Conservation (phyloP, 768 basidiomycete genomes). For the Amanita rimosa region DNA sequence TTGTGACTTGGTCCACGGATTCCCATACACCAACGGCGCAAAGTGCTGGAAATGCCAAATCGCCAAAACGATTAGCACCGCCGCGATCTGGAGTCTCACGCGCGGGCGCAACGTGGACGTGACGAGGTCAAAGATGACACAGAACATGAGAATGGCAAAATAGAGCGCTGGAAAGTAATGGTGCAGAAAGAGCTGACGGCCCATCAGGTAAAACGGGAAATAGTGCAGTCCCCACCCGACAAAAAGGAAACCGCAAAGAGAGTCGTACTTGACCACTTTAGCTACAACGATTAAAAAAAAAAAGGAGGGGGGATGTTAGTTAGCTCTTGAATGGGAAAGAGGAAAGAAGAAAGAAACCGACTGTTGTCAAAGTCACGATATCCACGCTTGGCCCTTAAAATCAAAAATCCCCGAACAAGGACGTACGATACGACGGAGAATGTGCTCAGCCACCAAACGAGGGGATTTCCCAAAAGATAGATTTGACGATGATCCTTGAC, state of each 20-base stretch:
- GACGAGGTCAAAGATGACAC: constrained; percentile 72
- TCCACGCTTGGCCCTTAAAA: constrained; percentile 85
- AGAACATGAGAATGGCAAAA: constrained; percentile 73
- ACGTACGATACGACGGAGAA: constrained; percentile 59
- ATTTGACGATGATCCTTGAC: constrained; percentile 94
- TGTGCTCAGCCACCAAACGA: constrained; percentile 86
- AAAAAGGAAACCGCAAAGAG: constrained; percentile 84
- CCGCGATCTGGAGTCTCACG: constrained; percentile 72
- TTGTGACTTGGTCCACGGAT: constrained; percentile 72
- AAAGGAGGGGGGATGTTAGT: no score
- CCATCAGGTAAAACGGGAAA: constrained; percentile 95
- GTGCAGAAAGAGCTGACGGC: constrained; percentile 93
- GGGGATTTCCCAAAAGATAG: constrained; percentile 90
- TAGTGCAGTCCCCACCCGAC: constrained; percentile 91
- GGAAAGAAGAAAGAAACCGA: constrained; percentile 25
- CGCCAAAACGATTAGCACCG: constrained; percentile 58
- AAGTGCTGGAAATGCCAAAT: constrained; percentile 73
- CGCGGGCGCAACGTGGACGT: constrained; percentile 72
- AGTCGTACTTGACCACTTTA: constrained; percentile 86
- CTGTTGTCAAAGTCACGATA: constrained; percentile 89
- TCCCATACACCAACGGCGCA: constrained; percentile 78
- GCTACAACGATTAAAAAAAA: no score
- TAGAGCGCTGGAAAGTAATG: constrained; percentile 98
- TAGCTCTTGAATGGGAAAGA: constrained; percentile 1
- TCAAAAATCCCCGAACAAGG: constrained; percentile 60